Percentiles rank a stretch among this genome's conserved stretches.
phyloP scores from a whole-genome alignment of 2,329 filamentous ascomycete species.

The Trichoderma polysporum region DNA sequence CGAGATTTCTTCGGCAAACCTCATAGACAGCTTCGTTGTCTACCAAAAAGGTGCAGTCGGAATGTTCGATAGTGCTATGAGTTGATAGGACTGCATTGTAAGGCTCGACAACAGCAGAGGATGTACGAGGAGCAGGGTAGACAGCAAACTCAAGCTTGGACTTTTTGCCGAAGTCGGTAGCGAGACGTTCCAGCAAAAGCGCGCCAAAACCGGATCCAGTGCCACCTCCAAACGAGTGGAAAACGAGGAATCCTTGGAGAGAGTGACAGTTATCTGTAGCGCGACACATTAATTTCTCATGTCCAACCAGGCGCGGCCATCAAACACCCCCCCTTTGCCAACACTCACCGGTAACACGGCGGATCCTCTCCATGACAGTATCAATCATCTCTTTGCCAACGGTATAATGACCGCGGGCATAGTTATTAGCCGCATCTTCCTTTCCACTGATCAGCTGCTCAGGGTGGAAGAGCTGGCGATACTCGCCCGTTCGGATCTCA shows the following conservation, averaged over 20 bases:
- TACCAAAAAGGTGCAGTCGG: constrained; percentile 76
- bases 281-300: neutral
- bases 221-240: constrained; percentile 73
- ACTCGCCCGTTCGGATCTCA: constrained; percentile 67
- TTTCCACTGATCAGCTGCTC: constrained; percentile 72
- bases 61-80: constrained; percentile 74
- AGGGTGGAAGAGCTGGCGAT: constrained; percentile 70
- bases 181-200: constrained; percentile 69
- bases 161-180: constrained; percentile 75
- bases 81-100: constrained; percentile 74
- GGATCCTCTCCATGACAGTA: constrained; percentile 66
- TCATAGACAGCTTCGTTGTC: constrained; percentile 76
- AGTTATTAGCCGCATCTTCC: constrained; percentile 77
- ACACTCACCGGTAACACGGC: constrained; percentile 63
- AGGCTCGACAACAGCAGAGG: constrained; percentile 69
- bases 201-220: constrained; percentile 72
- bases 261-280: constrained; percentile 66
- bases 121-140: constrained; percentile 68
- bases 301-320: constrained; percentile 24
- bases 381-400: constrained; percentile 76
- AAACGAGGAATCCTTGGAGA: constrained; percentile 71
- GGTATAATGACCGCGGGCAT: constrained; percentile 73
- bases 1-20: constrained; percentile 70
- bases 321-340: neutral
- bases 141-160: constrained; percentile 74